Base-by-base conservation (phyloP, 2,329 filamentous ascomycete species). In the Botrytis paeoniae region DNA sequence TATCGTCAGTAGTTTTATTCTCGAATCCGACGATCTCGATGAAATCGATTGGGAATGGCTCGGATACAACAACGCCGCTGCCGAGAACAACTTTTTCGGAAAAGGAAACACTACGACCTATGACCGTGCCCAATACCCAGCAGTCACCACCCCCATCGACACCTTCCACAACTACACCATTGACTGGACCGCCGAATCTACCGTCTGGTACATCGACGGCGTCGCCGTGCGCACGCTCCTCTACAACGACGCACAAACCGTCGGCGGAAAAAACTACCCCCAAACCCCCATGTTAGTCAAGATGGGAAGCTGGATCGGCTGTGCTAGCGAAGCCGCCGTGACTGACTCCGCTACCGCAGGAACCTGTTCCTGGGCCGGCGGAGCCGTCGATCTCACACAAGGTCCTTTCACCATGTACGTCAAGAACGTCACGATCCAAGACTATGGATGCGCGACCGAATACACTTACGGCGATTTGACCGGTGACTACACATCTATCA, bases 231-330 rank as follows among this genome's bases (percentile, higher is more conserved):
- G 87, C 73, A 85, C 83, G 4, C 83, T 86, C 39, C 82, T 81
- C 68, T 86, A 83, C 76, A 79, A 77, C 60, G 85, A 86, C 75
- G 78, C 85, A 54, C 73, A 86, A 73, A 80, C 85, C 63, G 70
- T 86, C 64, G 83, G 83, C 14, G 88, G 88, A 74, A 82, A 83
- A 74, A 85, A 84, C 80, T 93, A 86, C 82, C 91, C 91, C 2
- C 91, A 93, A 82, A 91, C 90, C 0, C 91, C 91, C 16, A 91
- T 91, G 87, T 86, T 87, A 72, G 80, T 91, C 77, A 89, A 89
- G 83, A 83, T 92, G 68, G 89, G 89, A 69, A 86, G 86, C 75
- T 89, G 87, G 85, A 82, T 86, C 62, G 81, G 78, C 70, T 81
- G 79, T 69, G 54, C 43, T 20, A 32, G 25, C 65, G 4, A 14